These are phyloP conservation scores for Phytopythium delawarense DNA, from an alignment of 352 stramenopile species.

Conservation along the genomic window DNA sequence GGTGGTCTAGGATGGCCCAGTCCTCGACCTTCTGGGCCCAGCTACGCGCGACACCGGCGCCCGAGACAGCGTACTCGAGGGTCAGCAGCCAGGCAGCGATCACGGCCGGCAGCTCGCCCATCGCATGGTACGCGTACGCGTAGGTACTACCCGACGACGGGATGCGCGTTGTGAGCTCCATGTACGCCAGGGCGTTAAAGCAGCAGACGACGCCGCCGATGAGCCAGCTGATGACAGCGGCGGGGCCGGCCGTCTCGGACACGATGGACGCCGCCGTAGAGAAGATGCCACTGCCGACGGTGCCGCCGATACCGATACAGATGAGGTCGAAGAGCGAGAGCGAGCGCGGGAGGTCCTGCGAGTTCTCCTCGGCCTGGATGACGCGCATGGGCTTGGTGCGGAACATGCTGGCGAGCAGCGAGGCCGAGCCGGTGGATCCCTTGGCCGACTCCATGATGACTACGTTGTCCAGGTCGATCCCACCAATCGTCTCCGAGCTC, in stretches of 20 bases:
- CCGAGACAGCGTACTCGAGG: conserved; percentile 88
- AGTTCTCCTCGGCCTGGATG: conserved; percentile 51
- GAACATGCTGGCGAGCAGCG: conserved; percentile 17
- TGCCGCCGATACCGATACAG: conserved; percentile 86
- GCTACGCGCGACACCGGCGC: conserved; percentile 86
- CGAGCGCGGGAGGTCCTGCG: conserved; percentile 38
- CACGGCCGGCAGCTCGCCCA: conserved; percentile 89
- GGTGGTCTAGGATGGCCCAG: conserved; percentile 41
- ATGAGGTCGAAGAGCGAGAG: conserved; percentile 83
- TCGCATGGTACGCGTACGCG: conserved; percentile 86
- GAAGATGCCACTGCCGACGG: conserved; percentile 88
- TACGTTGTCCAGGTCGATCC: neutral
- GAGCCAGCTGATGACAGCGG: conserved; percentile 66
- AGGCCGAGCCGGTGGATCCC: neutral
- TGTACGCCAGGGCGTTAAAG: conserved; percentile 78
- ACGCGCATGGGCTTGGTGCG: conserved; percentile 53
- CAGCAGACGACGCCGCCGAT: conserved; percentile 72
- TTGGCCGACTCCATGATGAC: neutral
- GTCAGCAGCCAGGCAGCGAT: conserved; percentile 80
- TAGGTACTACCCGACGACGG: conserved; percentile 88
- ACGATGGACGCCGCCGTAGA: conserved; percentile 66
- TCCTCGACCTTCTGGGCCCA: conserved; percentile 90
- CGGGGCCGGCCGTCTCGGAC: conserved; percentile 59
- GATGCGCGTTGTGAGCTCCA: conserved; percentile 78
- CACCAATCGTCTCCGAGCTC: neutral